These are phyloP conservation scores for Grosmannia huntii DNA, from an alignment of 2,329 filamentous ascomycete species.

Conservation along the genomic window DNA sequence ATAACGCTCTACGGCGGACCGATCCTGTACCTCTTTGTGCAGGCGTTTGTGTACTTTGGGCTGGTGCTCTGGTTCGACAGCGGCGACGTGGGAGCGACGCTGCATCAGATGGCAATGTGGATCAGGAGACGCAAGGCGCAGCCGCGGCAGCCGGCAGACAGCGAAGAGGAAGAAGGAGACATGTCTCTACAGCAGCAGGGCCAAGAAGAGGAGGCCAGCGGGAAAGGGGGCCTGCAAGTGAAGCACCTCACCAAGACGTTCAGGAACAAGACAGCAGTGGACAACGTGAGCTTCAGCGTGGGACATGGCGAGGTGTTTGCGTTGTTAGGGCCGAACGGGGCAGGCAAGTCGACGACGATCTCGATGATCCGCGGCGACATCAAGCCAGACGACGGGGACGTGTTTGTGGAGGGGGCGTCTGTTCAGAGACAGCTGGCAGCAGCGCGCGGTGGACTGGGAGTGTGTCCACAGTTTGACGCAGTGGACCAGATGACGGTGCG, in stretches of 20 bases:
- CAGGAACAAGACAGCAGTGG: slow-evolving; percentile 63
- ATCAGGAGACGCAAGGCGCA: neutral
- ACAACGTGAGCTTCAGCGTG: slow-evolving; percentile 77
- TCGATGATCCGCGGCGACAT: slow-evolving; percentile 82
- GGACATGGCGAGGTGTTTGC: slow-evolving; percentile 74
- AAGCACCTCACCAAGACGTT: slow-evolving; percentile 72
- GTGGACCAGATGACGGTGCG: slow-evolving; percentile 83
- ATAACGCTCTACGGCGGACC: slow-evolving; percentile 70
- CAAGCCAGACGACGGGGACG: slow-evolving; percentile 63
- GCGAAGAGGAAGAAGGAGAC: neutral
- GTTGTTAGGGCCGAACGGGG: slow-evolving; percentile 79
- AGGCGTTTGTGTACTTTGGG: slow-evolving; percentile 57
- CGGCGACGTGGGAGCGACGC: slow-evolving; percentile 46
- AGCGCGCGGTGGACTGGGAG: slow-evolving; percentile 69
- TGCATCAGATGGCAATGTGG: slow-evolving; percentile 16
- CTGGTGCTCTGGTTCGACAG: slow-evolving; percentile 71
- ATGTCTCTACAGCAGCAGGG: neutral
- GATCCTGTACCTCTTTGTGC: slow-evolving; percentile 68
- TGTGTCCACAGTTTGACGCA: slow-evolving; percentile 80
- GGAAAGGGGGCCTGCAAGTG: slow-evolving; percentile 59
- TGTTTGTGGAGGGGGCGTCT: slow-evolving; percentile 67
- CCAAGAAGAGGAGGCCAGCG: neutral
- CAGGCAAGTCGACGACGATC: slow-evolving; percentile 84
- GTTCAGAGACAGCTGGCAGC: slow-evolving; percentile 59
- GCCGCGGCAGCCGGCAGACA: slow-evolving; percentile 14